phyloP scores from a whole-genome alignment of 345 rosid genomes.

The Populus alba region DNA sequence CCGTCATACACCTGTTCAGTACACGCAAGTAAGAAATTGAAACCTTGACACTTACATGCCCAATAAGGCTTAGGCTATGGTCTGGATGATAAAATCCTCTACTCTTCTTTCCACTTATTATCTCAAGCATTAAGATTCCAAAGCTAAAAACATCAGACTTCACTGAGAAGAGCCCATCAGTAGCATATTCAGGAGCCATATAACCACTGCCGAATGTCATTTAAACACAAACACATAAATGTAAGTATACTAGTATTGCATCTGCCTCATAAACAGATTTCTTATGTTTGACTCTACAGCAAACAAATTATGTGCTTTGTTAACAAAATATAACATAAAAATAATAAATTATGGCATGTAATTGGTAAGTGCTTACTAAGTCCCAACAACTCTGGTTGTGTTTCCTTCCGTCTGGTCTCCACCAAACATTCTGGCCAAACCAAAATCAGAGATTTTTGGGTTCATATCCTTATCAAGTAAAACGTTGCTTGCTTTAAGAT shows the following conservation, averaged over 20 bases:
- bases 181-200: background rate
- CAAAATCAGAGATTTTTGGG: constrained; percentile 15
- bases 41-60: background rate
- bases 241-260: background rate
- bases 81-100: background rate
- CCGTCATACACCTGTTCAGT: too few relatives aligned
- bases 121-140: background rate
- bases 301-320: too few relatives aligned
- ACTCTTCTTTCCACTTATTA: background rate
- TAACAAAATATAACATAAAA: too few relatives aligned
- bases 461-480: constrained; percentile 2
- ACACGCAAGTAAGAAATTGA: background rate
- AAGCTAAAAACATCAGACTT: constrained; percentile 3
- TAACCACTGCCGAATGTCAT: background rate
- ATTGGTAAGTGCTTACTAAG: background rate
- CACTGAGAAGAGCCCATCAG: background rate
- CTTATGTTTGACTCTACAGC: too few relatives aligned
- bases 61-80: background rate
- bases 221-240: background rate
- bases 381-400: constrained; percentile 8
- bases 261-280: too few relatives aligned
- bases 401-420: background rate
- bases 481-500: constrained; percentile 3
- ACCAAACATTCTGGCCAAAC: constrained; percentile 6
- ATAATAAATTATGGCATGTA: too few relatives aligned